Base-by-base conservation (phyloP, 139 green algal genomes). In the Picochlorum sp. region DNA sequence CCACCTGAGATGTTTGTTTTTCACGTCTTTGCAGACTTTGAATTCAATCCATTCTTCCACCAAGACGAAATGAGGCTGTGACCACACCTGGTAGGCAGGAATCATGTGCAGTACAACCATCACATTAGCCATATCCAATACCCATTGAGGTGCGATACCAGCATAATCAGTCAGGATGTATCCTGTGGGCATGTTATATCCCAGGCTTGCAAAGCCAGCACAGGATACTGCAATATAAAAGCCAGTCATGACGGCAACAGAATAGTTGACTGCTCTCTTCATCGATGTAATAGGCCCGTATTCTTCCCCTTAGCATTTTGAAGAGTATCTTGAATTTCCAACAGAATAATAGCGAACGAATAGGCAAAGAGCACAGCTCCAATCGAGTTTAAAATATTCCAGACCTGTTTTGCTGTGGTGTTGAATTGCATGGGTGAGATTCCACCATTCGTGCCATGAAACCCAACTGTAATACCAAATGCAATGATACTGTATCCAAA, bases 401-500 rank as follows among this genome's bases (percentile, higher is more conserved):
- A 75, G 14, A 52, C 54, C 37, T 54, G 70, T 34, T 65, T 34
- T 4, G 52, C 23, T 11, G 61, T 32, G 20, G 49, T 70, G 28
- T 18, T 41, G 15, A 41, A 57, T 2, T 44, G 28, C 5, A 66
- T 37, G n/a, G 58, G 58, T 18, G 38, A 28, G 21, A 71, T 61
- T 21, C 30, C 57, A 57, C 69, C 69, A 15, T 64, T 32, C 0
- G 47, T 51, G 23, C 56, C 49, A 45, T 20, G 21, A 18, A 71
- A 70, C 55, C 37, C 57, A 32, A 81, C 57, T 1, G 51, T 38
- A 30, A 59, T 18, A 6, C 51, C 51, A 11, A 85, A 62, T 11
- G 73, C 70, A 8, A 85, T 73, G 7, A 59, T 45, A 4, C 73
- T 69, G 63, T 85, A 85, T 37, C 50, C 30, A 8, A 85, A 68